Evolutionary conservation across 2,329 filamentous ascomycete species (phyloP), one percentile per base, ranked within the genome.

Genomic region (Arthrobotrys sphaeroides): DNA sequence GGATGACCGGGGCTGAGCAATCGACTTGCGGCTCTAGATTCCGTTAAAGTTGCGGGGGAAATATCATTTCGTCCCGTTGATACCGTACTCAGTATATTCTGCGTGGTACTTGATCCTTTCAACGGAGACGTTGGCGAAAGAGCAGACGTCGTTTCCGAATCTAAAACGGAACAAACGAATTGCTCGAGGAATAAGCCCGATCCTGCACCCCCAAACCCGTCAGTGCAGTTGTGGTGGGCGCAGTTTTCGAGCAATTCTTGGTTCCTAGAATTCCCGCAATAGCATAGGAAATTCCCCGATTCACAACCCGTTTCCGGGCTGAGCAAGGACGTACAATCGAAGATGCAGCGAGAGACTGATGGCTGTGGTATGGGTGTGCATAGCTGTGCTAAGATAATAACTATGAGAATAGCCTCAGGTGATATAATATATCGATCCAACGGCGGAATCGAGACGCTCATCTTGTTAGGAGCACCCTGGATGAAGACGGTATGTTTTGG

Each of bases 241-340:
- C 72, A 75, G 20, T 16, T 10, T 16, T 69, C 60, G 20, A 75
- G 47, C 16, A 69, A 16, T 33, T 33, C 38, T 0, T 69, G 28
- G 42, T 65, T 75, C 1, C 45, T 75, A 1, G 64, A 64, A 31
- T 75, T 75, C 38, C 64, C 65, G 49, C 72, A 75, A 24, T 68
- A 75, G 24, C 72, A 69, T 2, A 64, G 62, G 6, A 75, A 36
- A 26, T 75, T 65, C 9, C 64, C 72, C 16, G 57, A 22, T 4
- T 68, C 64, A 12, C 72, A 75, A 9, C 22, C 12, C 6, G 72
- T 75, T 57, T 65, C 26, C 10, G 47, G 47, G 10, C 38, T 26
- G 18, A 69, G 57, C 1, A 60, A 51, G 3, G 45, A 49, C 72
- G 69, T 69, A 31, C 72, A 75, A n/a, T 24, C n/a, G n/a, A 75